Base-by-base conservation (phyloP, 805 yeast species). In the Kazachstania bromeliacearum region DNA sequence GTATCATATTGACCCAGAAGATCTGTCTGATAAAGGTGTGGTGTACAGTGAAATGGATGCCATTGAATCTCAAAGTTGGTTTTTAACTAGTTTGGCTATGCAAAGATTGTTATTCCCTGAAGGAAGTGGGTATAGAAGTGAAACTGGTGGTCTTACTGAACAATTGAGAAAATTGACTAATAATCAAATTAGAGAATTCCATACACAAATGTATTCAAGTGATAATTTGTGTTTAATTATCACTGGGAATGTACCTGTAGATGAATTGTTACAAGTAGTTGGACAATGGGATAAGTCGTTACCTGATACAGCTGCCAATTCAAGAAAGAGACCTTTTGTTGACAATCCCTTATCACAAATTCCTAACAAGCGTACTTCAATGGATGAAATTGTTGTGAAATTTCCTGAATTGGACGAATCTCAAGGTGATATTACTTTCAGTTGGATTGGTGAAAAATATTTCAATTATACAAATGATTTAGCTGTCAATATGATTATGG, bases 41-140 rank as follows among this genome's bases (percentile, higher is more conserved):
- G 97, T 92, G 3, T 92, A 82, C 55, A 80, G 94, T 36, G 98
- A 92, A 62, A 92, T 92, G 97, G 96, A 85, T 53, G 96, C 87
- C 19, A 77, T 82, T 38, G 95, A 87, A 57, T 75, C 75, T 48
- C 83, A 80, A 43, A 71, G 88, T 12, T 77, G 78, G 74, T 81
- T 80, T 44, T 62, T 79, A 9, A 55, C 79, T 2, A 72, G 68
- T 46, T 63, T 82, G 43, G 75, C 74, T 35, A 62, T 76, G 42
- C 83, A 77, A 51, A 70, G 77, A 49, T 50, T 71, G 0, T 48
- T 82, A 48, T 81, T 70, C 43, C 59, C 64, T 13, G 54, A 65
- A 9, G 65, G 67, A 0, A 80, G 89, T 16, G 97, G 96, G 3
- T 92, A 89, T 55, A 74, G 87, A 8, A 77, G 92, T 7, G 96